Percentiles rank a stretch among this genome's conserved stretches.
Conservation (phyloP, 805 yeast species). For the Ogataea trehalophila region DNA sequence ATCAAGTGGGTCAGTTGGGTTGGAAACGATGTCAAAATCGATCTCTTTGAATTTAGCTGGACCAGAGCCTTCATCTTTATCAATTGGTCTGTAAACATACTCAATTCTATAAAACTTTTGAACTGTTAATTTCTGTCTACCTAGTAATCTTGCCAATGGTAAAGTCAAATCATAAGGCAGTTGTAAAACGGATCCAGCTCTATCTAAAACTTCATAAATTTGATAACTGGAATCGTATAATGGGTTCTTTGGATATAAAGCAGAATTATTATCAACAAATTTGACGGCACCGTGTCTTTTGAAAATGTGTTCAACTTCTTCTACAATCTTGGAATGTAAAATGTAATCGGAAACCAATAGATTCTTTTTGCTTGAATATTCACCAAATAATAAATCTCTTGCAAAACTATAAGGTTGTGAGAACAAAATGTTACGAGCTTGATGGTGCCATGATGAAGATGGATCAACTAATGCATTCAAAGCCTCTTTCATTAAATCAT, state of each 20-base stretch:
- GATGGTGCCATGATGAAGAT: slow-evolving; percentile 90
- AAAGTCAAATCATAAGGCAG: slow-evolving; percentile 85
- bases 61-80: slow-evolving; percentile 54
- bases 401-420: slow-evolving; percentile 82
- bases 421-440: slow-evolving; percentile 82
- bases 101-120: slow-evolving; percentile 71
- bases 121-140: slow-evolving; percentile 50
- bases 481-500: slow-evolving; percentile 84
- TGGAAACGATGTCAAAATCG: slow-evolving; percentile 75
- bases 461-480: slow-evolving; percentile 81
- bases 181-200: slow-evolving; percentile 82
- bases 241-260: slow-evolving; percentile 78
- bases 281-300: slow-evolving; percentile 84
- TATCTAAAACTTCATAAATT: slow-evolving; percentile 77
- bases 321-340: slow-evolving; percentile 54
- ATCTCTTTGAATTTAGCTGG: slow-evolving; percentile 77
- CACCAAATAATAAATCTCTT: slow-evolving; percentile 78
- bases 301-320: slow-evolving; percentile 59
- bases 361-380: slow-evolving; percentile 24
- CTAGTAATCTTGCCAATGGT: slow-evolving; percentile 83
- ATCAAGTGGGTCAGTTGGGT: slow-evolving; percentile 23
- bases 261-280: slow-evolving; percentile 49
- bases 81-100: slow-evolving; percentile 72
- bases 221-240: slow-evolving; percentile 57
- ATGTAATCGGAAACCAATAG: slow-evolving; percentile 43